A percentile compares a stretch with the other conserved stretches of the same genome.
These are phyloP conservation scores for Tetratostichococcus sp. DNA, from an alignment of 139 green algal species.

Conservation along the genomic window DNA sequence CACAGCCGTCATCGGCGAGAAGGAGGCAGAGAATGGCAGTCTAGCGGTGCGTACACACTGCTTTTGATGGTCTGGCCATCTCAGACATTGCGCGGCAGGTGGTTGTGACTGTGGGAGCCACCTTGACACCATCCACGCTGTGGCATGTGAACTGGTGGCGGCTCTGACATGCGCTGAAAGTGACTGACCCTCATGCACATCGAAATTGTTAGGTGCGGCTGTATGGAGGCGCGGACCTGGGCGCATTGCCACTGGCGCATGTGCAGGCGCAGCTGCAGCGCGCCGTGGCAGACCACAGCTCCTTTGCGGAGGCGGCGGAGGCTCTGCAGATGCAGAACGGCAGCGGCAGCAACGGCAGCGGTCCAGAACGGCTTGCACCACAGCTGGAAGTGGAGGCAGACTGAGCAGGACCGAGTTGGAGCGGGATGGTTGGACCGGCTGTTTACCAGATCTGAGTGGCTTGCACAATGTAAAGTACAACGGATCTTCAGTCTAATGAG, in stretches of 20 bases:
- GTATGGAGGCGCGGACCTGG: slow-evolving; percentile 49
- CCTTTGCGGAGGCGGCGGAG: neutral
- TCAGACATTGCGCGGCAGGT: too few relatives aligned
- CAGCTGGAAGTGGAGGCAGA: neutral
- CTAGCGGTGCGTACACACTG: slow-evolving; percentile 47
- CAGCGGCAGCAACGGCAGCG: neutral
- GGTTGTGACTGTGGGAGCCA: too few relatives aligned
- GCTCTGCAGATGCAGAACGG: neutral
- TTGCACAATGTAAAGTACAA: too few relatives aligned
- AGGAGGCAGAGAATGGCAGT: slow-evolving; percentile 55
- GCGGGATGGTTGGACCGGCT: too few relatives aligned
- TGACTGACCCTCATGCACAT: neutral
- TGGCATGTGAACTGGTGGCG: too few relatives aligned
- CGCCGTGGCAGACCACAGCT: neutral
- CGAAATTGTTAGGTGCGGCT: neutral
- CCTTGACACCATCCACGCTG: too few relatives aligned
- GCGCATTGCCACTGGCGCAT: slow-evolving; percentile 28
- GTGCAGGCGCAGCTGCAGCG: slow-evolving; percentile 18
- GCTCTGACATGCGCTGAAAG: neutral
- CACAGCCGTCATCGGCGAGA: slow-evolving; percentile 75
- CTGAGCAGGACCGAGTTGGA: too few relatives aligned
- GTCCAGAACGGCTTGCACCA: neutral
- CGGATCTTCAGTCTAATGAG: too few relatives aligned
- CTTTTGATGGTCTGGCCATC: too few relatives aligned
- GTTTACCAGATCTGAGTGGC: too few relatives aligned